These are phyloP conservation scores for Boletus speciosus DNA, from an alignment of 768 basidiomycete species.

Conservation along the genomic window DNA sequence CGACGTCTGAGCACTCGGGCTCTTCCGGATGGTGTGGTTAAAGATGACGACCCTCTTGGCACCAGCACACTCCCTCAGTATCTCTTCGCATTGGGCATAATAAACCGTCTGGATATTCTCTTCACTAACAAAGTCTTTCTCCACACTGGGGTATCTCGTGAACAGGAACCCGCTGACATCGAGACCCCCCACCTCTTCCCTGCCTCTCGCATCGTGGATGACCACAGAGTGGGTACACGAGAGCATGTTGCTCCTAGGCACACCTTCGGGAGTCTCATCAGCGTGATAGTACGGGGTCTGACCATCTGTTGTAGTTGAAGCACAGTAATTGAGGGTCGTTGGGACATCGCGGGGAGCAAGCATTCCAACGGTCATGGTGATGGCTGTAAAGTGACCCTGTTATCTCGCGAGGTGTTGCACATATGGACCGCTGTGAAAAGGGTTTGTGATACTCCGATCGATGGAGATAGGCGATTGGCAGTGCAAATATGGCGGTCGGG, in stretches of 20 bases:
- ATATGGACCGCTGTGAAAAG: too few species aligned
- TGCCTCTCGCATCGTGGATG: not conserved
- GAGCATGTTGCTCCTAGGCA: not conserved
- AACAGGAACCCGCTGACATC: not conserved
- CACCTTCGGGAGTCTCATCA: not conserved
- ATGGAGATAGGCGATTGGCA: too few species aligned
- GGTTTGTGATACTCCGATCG: too few species aligned
- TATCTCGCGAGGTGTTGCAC: too few species aligned
- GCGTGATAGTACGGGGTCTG: not conserved
- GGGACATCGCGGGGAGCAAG: not conserved
- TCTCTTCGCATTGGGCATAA: not conserved
- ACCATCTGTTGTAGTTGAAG: not conserved
- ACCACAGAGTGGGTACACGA: not conserved
- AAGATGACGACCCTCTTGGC: not conserved
- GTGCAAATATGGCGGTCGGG: too few species aligned
- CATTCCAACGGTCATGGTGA: not conserved
- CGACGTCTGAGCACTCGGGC: not conserved
- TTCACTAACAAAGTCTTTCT: not conserved
- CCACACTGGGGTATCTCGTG: not conserved
- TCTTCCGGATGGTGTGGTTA: conserved; percentile 1
- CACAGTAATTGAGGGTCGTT: not conserved
- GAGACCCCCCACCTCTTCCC: not conserved
- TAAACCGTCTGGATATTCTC: not conserved
- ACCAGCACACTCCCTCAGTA: not conserved
- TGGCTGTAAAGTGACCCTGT: not conserved